Evolutionary conservation across 805 yeast genomes (phyloP), one percentile per base, ranked within the genome.

Genomic region (Kurtzmaniella cleridarum): DNA sequence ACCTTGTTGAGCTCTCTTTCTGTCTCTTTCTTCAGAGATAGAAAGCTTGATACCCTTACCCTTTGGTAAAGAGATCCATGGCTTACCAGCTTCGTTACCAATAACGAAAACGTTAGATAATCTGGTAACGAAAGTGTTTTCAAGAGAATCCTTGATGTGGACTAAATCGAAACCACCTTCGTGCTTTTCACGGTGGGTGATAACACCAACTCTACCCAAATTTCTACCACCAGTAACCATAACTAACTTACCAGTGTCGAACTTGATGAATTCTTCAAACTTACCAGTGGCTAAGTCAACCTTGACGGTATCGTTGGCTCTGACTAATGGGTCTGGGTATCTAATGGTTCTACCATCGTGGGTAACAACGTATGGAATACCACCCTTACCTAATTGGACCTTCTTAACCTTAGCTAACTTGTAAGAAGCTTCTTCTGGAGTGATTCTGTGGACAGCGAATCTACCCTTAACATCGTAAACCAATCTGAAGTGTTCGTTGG

Each of bases 171-270:
- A 63, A 55, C 69, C 69, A 47, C 69, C 69, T 49, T 63, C 66
- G 58, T 63, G 69, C 55, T 52, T 62, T 58, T 63, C 69, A 59
- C 66, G 61, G 65, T 63, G 67, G 45, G 58, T 54, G 50, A 63
- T 62, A 38, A 60, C 66, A 62, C 69, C 69, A 51, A 61, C 66
- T 55, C 69, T 57, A 52, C 69, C 69, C 67, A 62, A 55, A 59
- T 62, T 62, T 45, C 66, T 51, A 63, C 69, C 69, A 54, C 69
- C 69, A 38, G 69, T 63, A 48, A 62, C 69, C 69, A 63, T 63
- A 39, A 60, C 69, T 49, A 62, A 60, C 52, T 49, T 61, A 53
- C 69, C 69, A 40, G 65, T 57, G 47, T 62, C 69, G 51, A 62
- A 62, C 50, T 59, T 60, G 54, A 62, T 60, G 54, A 49, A 62